Evolutionary conservation across 2,329 filamentous ascomycete species (phyloP).

Genomic region (Xylariomycetidae sp.): DNA sequence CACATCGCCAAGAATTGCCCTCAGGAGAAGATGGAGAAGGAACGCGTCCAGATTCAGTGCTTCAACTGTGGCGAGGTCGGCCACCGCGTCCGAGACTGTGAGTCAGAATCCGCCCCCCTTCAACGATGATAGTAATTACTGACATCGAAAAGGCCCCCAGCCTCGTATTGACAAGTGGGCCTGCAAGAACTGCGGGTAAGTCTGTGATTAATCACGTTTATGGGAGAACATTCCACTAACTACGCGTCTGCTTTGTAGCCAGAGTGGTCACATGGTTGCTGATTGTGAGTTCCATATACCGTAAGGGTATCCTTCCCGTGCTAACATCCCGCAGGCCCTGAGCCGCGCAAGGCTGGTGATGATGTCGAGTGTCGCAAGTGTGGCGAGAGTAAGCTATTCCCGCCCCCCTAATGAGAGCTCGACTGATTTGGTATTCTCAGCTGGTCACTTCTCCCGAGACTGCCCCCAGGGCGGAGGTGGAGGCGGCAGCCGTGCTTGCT

Average conservation of each 20-base stretch:
- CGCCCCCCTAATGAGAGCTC: neutral
- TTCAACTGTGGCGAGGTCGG: constrained; percentile 58
- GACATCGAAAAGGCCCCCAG: constrained; percentile 39
- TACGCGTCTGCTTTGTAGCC: constrained; percentile 19
- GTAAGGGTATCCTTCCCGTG: neutral
- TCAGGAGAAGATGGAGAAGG: constrained; percentile 47
- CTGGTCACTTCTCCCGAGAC: constrained; percentile 57
- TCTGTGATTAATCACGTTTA: constrained; percentile 20
- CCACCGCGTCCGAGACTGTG: constrained; percentile 65
- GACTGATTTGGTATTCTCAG: constrained; percentile 27
- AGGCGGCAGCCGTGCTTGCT: constrained; percentile 44
- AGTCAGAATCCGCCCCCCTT: constrained; percentile 27
- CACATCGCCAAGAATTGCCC: constrained; percentile 57
- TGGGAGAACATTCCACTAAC: constrained; percentile 1
- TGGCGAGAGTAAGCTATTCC: constrained; percentile 43
- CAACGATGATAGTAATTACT: too few species aligned
- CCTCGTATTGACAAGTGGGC: constrained; percentile 58
- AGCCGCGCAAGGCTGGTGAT: constrained; percentile 53
- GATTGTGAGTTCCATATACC: constrained; percentile 37
- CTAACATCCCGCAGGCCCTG: constrained; percentile 30
- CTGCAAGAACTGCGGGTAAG: constrained; percentile 61
- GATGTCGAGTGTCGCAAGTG: constrained; percentile 63
- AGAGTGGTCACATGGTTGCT: constrained; percentile 43
- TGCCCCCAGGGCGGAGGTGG: constrained; percentile 54
- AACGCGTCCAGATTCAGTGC: constrained; percentile 48